phyloP scores from a whole-genome alignment of 2,329 filamentous ascomycete species.

The Monosporascus sp. region DNA sequence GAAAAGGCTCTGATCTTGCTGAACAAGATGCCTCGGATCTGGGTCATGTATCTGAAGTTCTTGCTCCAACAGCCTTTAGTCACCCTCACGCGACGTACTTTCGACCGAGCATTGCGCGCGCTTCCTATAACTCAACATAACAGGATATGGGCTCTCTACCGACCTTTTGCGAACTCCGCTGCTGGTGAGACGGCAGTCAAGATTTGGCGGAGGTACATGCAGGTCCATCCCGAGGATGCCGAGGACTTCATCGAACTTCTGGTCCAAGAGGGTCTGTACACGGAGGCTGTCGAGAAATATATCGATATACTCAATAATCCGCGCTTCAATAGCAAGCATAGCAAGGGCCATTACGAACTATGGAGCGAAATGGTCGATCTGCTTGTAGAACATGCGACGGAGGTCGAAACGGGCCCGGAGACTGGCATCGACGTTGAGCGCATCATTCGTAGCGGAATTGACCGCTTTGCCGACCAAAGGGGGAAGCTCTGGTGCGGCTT shows the following conservation, averaged over 20 bases:
- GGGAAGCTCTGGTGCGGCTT: conserved; percentile 93
- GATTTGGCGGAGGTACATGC: conserved; percentile 94
- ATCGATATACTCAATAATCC: conserved; percentile 89
- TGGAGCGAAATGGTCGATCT: conserved; percentile 98
- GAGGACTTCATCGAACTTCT: conserved; percentile 94
- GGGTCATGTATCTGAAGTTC: conserved; percentile 95
- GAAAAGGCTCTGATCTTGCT: conserved; percentile 87
- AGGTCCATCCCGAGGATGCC: conserved; percentile 89
- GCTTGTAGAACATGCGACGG: conserved; percentile 82
- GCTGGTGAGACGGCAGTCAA: conserved; percentile 86
- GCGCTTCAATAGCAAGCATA: conserved; percentile 85
- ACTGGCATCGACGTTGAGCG: conserved; percentile 83
- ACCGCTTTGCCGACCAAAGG: conserved; percentile 85
- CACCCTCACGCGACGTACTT: conserved; percentile 78
- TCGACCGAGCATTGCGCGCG: conserved; percentile 86
- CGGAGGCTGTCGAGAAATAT: conserved; percentile 85
- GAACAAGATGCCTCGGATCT: conserved; percentile 98
- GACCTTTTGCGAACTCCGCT: conserved; percentile 84
- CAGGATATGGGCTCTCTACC: conserved; percentile 88
- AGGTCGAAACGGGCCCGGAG: conserved; percentile 76
- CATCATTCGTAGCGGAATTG: conserved; percentile 88
- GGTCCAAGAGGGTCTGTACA: conserved; percentile 74
- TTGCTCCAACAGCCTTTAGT: conserved; percentile 87
- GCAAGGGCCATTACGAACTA: conserved; percentile 91
- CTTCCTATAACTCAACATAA: conserved; percentile 93